These are phyloP conservation scores for Lepiota subincarnata DNA, from an alignment of 768 basidiomycete genomes.

Conservation along the genomic window DNA sequence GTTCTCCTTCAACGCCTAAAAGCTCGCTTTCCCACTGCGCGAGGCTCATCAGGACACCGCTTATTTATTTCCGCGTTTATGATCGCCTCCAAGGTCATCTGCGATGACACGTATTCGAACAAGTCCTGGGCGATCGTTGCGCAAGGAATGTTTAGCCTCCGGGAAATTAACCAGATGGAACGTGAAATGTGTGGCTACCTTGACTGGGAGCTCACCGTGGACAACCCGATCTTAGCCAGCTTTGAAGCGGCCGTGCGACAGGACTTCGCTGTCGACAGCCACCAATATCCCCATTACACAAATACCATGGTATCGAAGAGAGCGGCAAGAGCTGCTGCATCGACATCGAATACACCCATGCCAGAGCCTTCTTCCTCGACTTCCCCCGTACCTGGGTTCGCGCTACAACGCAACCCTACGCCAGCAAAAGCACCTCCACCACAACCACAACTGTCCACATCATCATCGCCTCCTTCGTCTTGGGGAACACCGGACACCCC, in stretches of 20 bases:
- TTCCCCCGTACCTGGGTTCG: constrained; percentile 46
- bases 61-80: constrained; percentile 91
- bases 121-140: constrained; percentile 91
- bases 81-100: constrained; percentile 90
- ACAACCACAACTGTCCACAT: constrained; percentile 24
- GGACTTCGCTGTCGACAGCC: constrained; percentile 49
- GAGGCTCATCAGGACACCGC: constrained; percentile 86
- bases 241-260: constrained; percentile 58
- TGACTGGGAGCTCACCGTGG: constrained; percentile 87
- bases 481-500: constrained; percentile 36
- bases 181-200: constrained; percentile 89
- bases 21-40: constrained; percentile 86
- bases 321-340: constrained; percentile 41
- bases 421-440: constrained; percentile 21
- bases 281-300: constrained; percentile 61
- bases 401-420: constrained; percentile 30
- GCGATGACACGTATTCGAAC: constrained; percentile 93
- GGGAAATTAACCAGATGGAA: constrained; percentile 97
- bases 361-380: constrained; percentile 40
- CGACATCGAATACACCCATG: constrained; percentile 35
- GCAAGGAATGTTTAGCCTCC: constrained; percentile 78
- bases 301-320: constrained; percentile 60
- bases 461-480: constrained; percentile 23
- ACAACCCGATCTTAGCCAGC: constrained; percentile 51
- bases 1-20: constrained; percentile 79